phyloP scores from a whole-genome alignment of 306 rosid species.

The Ormosia semicastrata region DNA sequence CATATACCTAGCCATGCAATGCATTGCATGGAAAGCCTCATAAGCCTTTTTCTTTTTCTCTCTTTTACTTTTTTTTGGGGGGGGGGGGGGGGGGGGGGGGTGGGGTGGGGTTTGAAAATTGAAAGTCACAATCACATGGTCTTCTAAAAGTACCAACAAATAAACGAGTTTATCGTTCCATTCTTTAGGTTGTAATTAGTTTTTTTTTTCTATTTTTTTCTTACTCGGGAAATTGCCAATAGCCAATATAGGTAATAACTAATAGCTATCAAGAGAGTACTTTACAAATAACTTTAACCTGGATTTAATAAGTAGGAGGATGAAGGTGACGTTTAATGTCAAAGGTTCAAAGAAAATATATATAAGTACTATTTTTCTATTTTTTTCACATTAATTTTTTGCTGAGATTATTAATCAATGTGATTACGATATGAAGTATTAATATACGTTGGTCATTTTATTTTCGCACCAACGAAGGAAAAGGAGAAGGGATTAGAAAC shows the following conservation, averaged over 20 bases:
- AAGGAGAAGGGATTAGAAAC: background rate
- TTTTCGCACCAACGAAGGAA: background rate
- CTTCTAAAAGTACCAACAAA: background rate
- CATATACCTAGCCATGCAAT: constrained; percentile 23
- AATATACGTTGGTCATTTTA: background rate
- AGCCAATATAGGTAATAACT: background rate
- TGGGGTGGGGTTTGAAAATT: background rate
- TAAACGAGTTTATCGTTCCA: background rate
- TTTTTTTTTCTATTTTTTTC: background rate
- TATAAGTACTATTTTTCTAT: background rate
- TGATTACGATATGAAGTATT: background rate
- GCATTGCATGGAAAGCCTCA: constrained; percentile 11
- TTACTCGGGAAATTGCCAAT: background rate
- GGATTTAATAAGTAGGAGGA: background rate
- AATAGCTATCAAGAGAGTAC: background rate
- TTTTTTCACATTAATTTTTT: background rate
- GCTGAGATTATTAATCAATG: background rate
- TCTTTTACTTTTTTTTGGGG: background rate
- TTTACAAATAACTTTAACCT: no score
- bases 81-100: no score
- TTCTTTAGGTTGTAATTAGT: background rate
- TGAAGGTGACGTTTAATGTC: background rate
- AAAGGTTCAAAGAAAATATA: no score
- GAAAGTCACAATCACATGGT: constrained; percentile 10
- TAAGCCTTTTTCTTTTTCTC: background rate